phyloP scores from a whole-genome alignment of 108 stramenopile genomes.

The Fistulifera solaris region DNA sequence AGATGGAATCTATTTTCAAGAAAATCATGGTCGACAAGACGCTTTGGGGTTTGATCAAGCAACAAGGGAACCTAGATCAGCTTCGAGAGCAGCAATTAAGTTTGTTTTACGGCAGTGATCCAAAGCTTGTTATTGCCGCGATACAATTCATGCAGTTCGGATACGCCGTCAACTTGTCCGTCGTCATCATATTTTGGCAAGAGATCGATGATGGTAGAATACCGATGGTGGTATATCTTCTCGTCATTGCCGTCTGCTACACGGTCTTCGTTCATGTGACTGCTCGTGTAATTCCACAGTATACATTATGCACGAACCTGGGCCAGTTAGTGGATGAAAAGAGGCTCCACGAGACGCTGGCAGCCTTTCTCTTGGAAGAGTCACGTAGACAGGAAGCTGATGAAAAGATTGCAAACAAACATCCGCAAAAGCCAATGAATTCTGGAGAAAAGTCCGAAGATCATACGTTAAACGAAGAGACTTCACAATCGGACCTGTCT shows the following conservation, averaged over 20 bases:
- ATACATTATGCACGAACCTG: constrained; percentile 75
- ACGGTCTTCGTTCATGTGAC: constrained; percentile 43
- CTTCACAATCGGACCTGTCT: too few species aligned
- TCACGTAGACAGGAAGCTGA: constrained; percentile 13
- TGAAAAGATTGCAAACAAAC: neutral
- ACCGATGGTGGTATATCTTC: constrained; percentile 14
- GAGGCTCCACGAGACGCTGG: constrained; percentile 37
- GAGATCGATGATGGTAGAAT: constrained; percentile 18
- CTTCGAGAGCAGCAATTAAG: constrained; percentile 32
- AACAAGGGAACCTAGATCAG: constrained; percentile 1
- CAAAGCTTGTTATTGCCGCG: constrained; percentile 47
- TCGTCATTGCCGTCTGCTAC: constrained; percentile 39
- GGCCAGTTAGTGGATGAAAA: constrained; percentile 68
- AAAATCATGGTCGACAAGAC: constrained; percentile 22
- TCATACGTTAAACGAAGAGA: neutral
- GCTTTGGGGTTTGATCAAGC: constrained; percentile 4
- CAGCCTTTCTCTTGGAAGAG: constrained; percentile 34
- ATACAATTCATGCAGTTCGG: constrained; percentile 84
- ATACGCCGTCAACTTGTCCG: constrained; percentile 68
- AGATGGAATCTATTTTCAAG: constrained; percentile 31
- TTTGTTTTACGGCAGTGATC: constrained; percentile 73
- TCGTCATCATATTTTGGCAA: constrained; percentile 54
- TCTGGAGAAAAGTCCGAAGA: neutral
- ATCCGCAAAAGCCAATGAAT: neutral
- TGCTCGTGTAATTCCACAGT: constrained; percentile 58